Conservation (phyloP, 2,329 filamentous ascomycete species). For the Colletotrichum sp. region DNA sequence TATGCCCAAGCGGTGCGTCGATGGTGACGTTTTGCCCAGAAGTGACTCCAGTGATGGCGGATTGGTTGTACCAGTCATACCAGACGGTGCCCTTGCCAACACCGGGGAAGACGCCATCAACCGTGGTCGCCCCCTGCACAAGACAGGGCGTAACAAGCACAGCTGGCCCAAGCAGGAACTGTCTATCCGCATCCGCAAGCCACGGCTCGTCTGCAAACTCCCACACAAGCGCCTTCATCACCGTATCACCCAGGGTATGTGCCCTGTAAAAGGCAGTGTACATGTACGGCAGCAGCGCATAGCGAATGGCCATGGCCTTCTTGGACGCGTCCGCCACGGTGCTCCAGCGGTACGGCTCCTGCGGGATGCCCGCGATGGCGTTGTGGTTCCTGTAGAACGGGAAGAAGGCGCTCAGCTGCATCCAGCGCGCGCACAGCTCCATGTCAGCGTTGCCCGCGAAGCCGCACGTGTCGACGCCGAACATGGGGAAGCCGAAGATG, state of each 20-base stretch:
- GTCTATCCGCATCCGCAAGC: slow-evolving; percentile 69
- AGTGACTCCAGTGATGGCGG: slow-evolving; percentile 45
- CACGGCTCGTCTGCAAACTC: slow-evolving; percentile 75
- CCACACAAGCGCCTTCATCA: slow-evolving; percentile 77
- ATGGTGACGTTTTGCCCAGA: slow-evolving; percentile 38
- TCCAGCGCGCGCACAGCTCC: slow-evolving; percentile 77
- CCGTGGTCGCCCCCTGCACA: slow-evolving; percentile 63
- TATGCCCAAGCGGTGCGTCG: slow-evolving; percentile 46
- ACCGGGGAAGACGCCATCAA: slow-evolving; percentile 74
- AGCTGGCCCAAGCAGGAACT: slow-evolving; percentile 73
- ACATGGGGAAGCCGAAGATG: slow-evolving; percentile 80
- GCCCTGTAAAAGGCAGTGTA: slow-evolving; percentile 76
- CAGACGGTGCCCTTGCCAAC: slow-evolving; percentile 53
- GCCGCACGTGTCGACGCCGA: slow-evolving; percentile 73
- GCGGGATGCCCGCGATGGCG: slow-evolving; percentile 59
- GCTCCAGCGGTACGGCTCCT: slow-evolving; percentile 76
- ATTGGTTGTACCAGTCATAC: slow-evolving; percentile 83
- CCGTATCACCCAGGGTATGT: slow-evolving; percentile 69
- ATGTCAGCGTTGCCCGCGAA: slow-evolving; percentile 71
- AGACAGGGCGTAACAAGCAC: slow-evolving; percentile 73
- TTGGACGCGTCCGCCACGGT: slow-evolving; percentile 69
- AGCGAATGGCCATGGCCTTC: slow-evolving; percentile 72
- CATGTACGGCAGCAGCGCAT: slow-evolving; percentile 74
- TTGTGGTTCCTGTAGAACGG: slow-evolving; percentile 84
- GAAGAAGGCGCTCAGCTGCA: slow-evolving; percentile 76